phyloP scores from a whole-genome alignment of 2,329 filamentous ascomycete genomes.

The Penicillium sp. region DNA sequence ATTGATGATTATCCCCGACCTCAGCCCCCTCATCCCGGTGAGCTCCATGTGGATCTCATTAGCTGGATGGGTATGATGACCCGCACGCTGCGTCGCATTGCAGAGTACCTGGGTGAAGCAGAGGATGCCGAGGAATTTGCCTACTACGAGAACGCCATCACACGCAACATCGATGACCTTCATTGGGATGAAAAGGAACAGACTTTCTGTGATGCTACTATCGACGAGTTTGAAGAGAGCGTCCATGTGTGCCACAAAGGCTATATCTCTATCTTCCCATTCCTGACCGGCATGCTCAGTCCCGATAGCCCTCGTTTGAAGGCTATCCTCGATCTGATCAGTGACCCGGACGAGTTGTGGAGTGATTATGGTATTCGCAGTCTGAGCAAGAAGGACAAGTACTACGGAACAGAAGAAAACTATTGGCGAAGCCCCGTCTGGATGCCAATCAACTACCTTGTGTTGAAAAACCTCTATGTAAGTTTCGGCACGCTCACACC shows the following conservation, averaged over 20 bases:
- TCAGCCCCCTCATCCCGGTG: constrained; percentile 88
- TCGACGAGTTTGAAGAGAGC: constrained; percentile 92
- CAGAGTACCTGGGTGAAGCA: constrained; percentile 62
- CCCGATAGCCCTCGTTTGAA: constrained; percentile 68
- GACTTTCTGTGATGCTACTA: constrained; percentile 88
- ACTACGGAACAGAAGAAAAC: constrained; percentile 88
- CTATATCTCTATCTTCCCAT: constrained; percentile 89
- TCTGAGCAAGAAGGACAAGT: constrained; percentile 72
- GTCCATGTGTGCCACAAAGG: constrained; percentile 90
- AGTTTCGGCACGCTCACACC: constrained; percentile 35
- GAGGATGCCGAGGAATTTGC: constrained; percentile 72
- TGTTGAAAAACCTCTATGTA: constrained; percentile 70
- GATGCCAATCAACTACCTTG: constrained; percentile 94
- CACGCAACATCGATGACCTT: constrained; percentile 80
- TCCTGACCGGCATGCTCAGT: constrained; percentile 73
- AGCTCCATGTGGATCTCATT: constrained; percentile 90
- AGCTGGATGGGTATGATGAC: constrained; percentile 98
- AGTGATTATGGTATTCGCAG: constrained; percentile 83
- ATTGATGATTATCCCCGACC: constrained; percentile 94
- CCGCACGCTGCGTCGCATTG: constrained; percentile 74
- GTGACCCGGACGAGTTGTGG: constrained; percentile 80
- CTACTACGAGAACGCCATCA: constrained; percentile 68
- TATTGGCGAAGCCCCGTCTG: constrained; percentile 95
- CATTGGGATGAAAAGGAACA: constrained; percentile 81
- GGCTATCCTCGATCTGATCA: constrained; percentile 69